These are phyloP conservation scores for Nicotiana benthamiana DNA, from an alignment of 257 asterid species.

Conservation along the genomic window DNA sequence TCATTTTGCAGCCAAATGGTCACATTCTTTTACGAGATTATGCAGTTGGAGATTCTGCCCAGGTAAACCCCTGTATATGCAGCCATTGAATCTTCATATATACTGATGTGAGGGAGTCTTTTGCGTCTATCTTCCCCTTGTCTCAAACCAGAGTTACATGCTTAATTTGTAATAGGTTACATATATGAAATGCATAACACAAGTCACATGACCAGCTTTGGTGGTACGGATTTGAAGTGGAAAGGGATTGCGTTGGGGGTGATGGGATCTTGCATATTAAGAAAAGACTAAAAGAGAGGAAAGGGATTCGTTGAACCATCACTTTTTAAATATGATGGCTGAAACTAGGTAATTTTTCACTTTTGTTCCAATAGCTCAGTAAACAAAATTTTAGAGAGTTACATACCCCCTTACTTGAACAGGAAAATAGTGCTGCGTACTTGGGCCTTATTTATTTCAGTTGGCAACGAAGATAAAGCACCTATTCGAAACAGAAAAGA, in stretches of 20 bases:
- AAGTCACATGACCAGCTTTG: background rate
- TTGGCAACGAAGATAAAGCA: background rate
- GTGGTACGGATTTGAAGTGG: background rate
- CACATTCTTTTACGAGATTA: slow-evolving; percentile 69
- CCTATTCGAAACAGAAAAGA: too few relatives aligned
- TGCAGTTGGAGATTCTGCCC: slow-evolving; percentile 72
- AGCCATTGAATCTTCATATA: background rate
- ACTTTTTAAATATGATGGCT: background rate
- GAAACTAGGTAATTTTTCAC: background rate
- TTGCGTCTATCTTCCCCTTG: background rate
- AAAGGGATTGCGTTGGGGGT: background rate
- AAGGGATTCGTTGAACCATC: background rate
- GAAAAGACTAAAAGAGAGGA: background rate
- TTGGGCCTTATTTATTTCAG: background rate
- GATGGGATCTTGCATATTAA: background rate
- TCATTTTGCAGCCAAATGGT: slow-evolving; percentile 63
- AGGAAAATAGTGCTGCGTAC: background rate
- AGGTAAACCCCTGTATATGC: slow-evolving; percentile 33
- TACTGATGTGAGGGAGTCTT: background rate
- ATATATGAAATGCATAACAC: background rate
- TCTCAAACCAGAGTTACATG: background rate
- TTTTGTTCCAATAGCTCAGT: background rate
- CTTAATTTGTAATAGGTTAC: background rate
- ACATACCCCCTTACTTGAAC: background rate
- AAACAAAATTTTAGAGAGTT: background rate